Evolutionary conservation across 345 rosid genomes (phyloP).

Genomic region (Garcia nutans): DNA sequence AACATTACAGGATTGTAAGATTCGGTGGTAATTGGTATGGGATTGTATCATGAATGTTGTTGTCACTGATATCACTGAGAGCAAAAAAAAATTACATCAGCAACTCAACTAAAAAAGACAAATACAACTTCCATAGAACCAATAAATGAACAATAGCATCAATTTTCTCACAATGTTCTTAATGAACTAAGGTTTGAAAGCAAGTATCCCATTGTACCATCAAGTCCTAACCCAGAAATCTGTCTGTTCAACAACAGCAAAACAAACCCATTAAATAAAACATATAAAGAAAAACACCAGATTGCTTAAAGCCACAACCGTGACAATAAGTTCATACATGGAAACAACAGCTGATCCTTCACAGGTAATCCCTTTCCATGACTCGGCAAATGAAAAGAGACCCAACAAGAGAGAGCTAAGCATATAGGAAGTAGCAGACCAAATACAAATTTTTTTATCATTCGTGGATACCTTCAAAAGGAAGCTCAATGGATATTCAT

Average conservation of each 20-base stretch:
- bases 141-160: slow-evolving; percentile 3
- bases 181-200: slow-evolving; percentile 66
- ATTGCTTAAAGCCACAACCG: not conserved
- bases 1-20: slow-evolving; percentile 87
- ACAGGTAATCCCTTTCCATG: slow-evolving; percentile 93
- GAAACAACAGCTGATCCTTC: slow-evolving; percentile 87
- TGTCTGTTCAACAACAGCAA: slow-evolving; percentile 47
- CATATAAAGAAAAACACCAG: not conserved
- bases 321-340: slow-evolving; percentile 43
- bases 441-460: too few relatives aligned
- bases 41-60: slow-evolving; percentile 73
- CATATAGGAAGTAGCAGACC: too few relatives aligned
- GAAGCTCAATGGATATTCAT: too few relatives aligned
- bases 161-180: slow-evolving; percentile 60
- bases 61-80: slow-evolving; percentile 82
- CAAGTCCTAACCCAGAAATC: slow-evolving; percentile 73
- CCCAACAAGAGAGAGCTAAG: too few relatives aligned
- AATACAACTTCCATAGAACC: not conserved
- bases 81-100: slow-evolving; percentile 16
- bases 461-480: too few relatives aligned
- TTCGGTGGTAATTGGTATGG: slow-evolving; percentile 96
- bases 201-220: slow-evolving; percentile 90
- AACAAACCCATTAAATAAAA: slow-evolving; percentile 10
- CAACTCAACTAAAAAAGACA: slow-evolving; percentile 22
- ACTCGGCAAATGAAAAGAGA: too few relatives aligned